Base-by-base conservation (phyloP, 2,329 filamentous ascomycete species). In the Fusarium domesticum region DNA sequence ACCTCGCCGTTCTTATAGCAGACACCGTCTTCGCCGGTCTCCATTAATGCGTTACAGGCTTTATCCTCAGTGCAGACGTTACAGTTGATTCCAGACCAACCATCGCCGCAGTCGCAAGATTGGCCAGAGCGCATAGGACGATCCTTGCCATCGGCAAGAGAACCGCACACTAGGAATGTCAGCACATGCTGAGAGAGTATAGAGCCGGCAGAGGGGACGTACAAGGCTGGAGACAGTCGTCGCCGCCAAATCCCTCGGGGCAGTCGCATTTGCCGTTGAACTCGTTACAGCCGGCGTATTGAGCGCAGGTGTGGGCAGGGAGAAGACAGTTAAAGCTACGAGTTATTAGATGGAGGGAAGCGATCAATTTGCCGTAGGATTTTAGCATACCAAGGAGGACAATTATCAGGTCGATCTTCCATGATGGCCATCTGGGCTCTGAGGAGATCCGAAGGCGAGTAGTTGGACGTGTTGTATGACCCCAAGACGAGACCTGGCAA, bases 61-160 rank as follows among this genome's bases (percentile, higher is more conserved):
- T 85, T 74, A 64, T 97, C 78, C 4, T 83, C 82, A 48, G 85
- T 83, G 70, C 93, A 98, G 44, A 98, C 89, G 61, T 93, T 98
- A 80, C 93, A 98, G 74, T 98, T 98, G 71, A 98, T 92, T 52
- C 93, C 93, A 32, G 81, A 81, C 93, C 93, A 98, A 43, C 93
- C 93, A 30, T 95, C 87, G 62, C 91, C 86, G 67, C 93, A 98
- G 33, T 89, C 73, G 70, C 93, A 98, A 32, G 75, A 72, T 45
- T 83, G 76, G 51, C 81, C 83, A 40, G 81, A 72, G 62, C 93
- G 81, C 63, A 88, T 84, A 17, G 84, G 80, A 57, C 93, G 80
- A 59, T 97, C 83, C 56, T 78, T 78, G 53, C 90, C 91, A 58
- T 89, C 85, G 31, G 87, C 81, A 32, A 96, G 76, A 30, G 91